phyloP scores from a whole-genome alignment of 2,329 filamentous ascomycete genomes.

The Stylonectria norvegica region DNA sequence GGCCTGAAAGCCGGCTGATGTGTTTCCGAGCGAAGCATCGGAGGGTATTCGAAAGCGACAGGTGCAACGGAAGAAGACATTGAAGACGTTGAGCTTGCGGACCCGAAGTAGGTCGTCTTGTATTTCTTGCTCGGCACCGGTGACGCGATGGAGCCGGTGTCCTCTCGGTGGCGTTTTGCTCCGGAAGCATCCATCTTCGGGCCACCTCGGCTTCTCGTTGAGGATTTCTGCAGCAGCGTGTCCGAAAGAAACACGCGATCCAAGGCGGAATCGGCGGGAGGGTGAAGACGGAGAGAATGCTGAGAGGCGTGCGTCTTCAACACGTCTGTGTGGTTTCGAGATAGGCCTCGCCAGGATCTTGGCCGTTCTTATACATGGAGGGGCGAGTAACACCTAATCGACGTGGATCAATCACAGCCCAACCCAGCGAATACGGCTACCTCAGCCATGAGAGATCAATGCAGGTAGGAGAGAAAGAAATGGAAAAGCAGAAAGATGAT shows the following conservation, averaged over 20 bases:
- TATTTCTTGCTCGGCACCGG: conserved; percentile 24
- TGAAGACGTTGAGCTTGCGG: conserved; percentile 20
- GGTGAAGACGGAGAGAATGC: conserved; percentile 7
- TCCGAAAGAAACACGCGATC: too few relatives aligned
- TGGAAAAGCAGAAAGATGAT: not conserved
- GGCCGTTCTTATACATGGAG: too few relatives aligned
- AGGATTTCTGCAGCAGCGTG: conserved; percentile 9
- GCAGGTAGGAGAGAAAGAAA: not conserved
- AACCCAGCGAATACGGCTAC: too few relatives aligned
- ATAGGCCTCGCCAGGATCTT: too few relatives aligned
- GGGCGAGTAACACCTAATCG: too few relatives aligned
- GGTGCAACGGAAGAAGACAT: conserved; percentile 13
- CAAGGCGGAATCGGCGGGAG: conserved; percentile 1
- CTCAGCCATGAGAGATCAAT: too few relatives aligned
- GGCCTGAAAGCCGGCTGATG: conserved; percentile 20
- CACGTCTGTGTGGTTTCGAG: too few relatives aligned
- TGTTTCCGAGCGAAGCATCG: conserved; percentile 16
- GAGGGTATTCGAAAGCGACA: conserved; percentile 13
- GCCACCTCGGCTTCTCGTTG: conserved; percentile 7
- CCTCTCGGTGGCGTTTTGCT: conserved; percentile 22
- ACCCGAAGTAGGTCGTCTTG: conserved; percentile 24
- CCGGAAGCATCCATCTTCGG: conserved; percentile 17
- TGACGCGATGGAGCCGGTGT: conserved; percentile 17
- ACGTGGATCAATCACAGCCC: too few relatives aligned
- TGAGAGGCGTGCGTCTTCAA: too few relatives aligned